Percentiles rank a stretch among this genome's conserved stretches.
Evolutionary conservation across 2,329 filamentous ascomycete species (phyloP).

Genomic region (Dactylonectria macrodidyma): DNA sequence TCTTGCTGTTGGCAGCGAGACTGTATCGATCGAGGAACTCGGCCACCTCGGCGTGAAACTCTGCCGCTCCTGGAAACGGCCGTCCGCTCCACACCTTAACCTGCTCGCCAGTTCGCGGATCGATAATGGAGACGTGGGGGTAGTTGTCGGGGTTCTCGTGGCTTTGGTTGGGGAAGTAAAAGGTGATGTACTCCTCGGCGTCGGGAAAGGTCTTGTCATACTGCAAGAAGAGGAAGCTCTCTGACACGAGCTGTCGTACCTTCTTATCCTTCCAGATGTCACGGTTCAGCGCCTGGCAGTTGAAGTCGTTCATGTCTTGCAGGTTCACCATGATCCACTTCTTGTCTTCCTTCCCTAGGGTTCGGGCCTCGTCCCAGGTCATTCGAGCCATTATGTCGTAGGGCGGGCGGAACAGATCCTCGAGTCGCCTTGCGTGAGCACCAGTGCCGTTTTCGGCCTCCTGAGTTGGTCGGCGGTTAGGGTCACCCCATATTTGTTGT

Average conservation of each 20-base stretch:
- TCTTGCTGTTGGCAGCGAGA: conserved; percentile 88
- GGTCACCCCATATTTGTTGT: conserved; percentile 57
- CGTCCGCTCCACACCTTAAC: conserved; percentile 95
- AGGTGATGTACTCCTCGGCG: conserved; percentile 86
- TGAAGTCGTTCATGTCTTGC: conserved; percentile 93
- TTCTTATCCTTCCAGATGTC: conserved; percentile 94
- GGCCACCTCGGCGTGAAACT: conserved; percentile 92
- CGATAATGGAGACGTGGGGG: conserved; percentile 95
- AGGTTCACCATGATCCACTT: conserved; percentile 98
- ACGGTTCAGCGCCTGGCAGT: conserved; percentile 93
- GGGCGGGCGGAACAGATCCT: conserved; percentile 92
- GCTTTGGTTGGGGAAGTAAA: conserved; percentile 82
- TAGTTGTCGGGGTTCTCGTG: conserved; percentile 91
- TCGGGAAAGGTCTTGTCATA: conserved; percentile 89
- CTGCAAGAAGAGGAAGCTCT: conserved; percentile 97
- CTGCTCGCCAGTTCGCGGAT: conserved; percentile 95
- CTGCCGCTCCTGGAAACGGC: conserved; percentile 80
- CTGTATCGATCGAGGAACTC: conserved; percentile 99
- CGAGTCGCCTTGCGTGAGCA: conserved; percentile 82
- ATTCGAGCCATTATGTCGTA: conserved; percentile 88
- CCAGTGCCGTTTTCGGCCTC: conserved; percentile 65
- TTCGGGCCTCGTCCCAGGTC: conserved; percentile 87
- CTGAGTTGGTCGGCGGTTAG: conserved; percentile 39
- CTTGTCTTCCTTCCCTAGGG: conserved; percentile 87
- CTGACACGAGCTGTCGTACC: conserved; percentile 84